A percentile compares a stretch with the other conserved stretches of the same genome.
Conservation (phyloP, 805 yeast species). For the Metschnikowia sp. region DNA sequence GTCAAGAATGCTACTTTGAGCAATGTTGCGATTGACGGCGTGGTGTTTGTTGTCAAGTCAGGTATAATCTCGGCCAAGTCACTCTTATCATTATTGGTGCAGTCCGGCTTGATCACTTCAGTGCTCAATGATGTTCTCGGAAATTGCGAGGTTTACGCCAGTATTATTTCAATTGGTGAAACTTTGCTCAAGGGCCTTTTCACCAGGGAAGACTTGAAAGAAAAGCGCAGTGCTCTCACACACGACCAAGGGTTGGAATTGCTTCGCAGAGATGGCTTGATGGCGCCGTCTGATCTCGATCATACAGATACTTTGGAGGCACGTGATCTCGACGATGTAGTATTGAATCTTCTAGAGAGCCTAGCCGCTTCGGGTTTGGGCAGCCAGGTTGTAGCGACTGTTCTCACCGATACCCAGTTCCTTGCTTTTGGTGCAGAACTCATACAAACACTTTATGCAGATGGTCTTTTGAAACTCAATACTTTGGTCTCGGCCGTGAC, state of each 20-base stretch:
- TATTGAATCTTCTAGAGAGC: conserved; percentile 38
- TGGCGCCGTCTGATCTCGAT: conserved; percentile 3
- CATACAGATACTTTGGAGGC: conserved; percentile 7
- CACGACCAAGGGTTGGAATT: conserved; percentile 14
- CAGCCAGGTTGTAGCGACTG: conserved; percentile 34
- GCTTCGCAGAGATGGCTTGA: conserved; percentile 16
- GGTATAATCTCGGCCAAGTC: conserved; percentile 31
- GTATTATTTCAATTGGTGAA: conserved; percentile 31
- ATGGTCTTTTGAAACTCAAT: conserved; percentile 27
- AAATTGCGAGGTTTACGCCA: conserved; percentile 37
- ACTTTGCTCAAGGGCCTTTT: conserved; percentile 16
- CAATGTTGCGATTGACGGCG: conserved; percentile 21
- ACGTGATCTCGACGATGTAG: conserved; percentile 26
- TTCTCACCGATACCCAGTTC: conserved; percentile 36
- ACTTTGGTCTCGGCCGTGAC: conserved; percentile 30
- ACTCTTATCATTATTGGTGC: conserved; percentile 34
- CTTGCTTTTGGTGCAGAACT: conserved; percentile 36
- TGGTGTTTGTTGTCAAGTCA: conserved; percentile 25
- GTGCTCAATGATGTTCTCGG: conserved; percentile 35
- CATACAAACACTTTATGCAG: conserved; percentile 27
- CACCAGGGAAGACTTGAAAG: conserved; percentile 5
- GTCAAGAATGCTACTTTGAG: conserved; percentile 26
- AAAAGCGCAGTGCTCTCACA: neutral
- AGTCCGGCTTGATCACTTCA: conserved; percentile 33
- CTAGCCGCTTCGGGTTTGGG: conserved; percentile 42